A percentile compares a stretch with the other conserved stretches of the same genome.
These are phyloP conservation scores for Haberlea rhodopensis DNA, from an alignment of 257 asterid species.

Conservation along the genomic window DNA sequence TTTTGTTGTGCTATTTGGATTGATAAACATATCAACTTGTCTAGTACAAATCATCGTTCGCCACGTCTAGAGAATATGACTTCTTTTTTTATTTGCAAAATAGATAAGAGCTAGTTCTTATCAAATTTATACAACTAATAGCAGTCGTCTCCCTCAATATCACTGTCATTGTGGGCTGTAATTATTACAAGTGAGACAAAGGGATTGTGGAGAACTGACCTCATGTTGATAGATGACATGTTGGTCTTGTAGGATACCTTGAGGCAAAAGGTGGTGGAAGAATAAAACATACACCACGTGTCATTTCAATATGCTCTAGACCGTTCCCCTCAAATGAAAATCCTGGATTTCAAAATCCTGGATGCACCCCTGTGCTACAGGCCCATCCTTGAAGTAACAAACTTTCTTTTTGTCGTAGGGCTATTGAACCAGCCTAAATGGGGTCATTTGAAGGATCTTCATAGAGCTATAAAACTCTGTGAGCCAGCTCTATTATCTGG, in stretches of 20 bases:
- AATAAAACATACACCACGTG: no score
- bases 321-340: no score
- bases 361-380: no score
- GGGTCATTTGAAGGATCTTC: slow-evolving; percentile 98
- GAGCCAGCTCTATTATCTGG: slow-evolving; percentile 86
- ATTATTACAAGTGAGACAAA: slow-evolving; percentile 13
- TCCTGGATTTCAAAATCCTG: no score
- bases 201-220: slow-evolving; percentile 1
- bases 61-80: no score
- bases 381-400: no score
- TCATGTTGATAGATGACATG: slow-evolving; percentile 10
- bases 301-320: background rate
- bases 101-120: slow-evolving; percentile 3
- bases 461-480: slow-evolving; percentile 93
- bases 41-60: no score
- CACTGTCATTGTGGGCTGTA: slow-evolving; percentile 1
- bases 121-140: background rate
- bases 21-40: no score
- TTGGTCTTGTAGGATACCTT: background rate
- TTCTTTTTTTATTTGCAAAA: background rate
- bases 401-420: slow-evolving; percentile 45
- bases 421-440: slow-evolving; percentile 83
- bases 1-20: no score
- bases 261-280: no score
- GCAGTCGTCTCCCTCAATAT: background rate